Percentiles rank a stretch among this genome's conserved stretches.
Evolutionary conservation across 345 rosid genomes (phyloP).

Genomic region (Citrus australasica): DNA sequence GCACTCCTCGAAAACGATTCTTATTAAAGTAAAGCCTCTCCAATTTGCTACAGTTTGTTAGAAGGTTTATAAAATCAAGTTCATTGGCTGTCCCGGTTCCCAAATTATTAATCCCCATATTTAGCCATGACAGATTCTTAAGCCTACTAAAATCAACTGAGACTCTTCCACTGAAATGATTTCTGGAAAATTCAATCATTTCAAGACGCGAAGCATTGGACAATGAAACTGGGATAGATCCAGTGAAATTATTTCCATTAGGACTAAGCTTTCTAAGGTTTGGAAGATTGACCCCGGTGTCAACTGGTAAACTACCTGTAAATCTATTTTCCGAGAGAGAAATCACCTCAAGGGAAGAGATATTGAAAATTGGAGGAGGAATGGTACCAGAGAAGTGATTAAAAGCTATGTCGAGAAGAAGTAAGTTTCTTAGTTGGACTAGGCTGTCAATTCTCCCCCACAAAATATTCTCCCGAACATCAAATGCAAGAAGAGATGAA

Average conservation of each 20-base stretch:
- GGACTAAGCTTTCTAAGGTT: not conserved
- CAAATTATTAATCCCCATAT: not conserved
- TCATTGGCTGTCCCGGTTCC: not conserved
- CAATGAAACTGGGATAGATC: slow-evolving; percentile 17
- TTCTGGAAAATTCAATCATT: fast-evolving
- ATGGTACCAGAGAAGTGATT: no score
- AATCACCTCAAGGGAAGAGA: not conserved
- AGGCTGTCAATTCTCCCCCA: no score
- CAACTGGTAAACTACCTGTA: slow-evolving; percentile 1
- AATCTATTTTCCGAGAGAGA: not conserved
- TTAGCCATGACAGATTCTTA: not conserved
- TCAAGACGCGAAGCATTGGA: slow-evolving; percentile 19
- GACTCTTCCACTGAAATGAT: not conserved
- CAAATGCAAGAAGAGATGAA: not conserved
- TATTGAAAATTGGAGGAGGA: not conserved
- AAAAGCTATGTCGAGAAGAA: no score
- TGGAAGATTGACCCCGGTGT: slow-evolving; percentile 20
- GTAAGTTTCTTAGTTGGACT: no score
- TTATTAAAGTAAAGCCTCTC: no score
- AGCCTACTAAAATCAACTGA: slow-evolving; percentile 7
- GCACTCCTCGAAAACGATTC: not conserved
- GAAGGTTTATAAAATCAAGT: no score
- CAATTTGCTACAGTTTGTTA: no score
- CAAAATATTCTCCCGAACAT: fast-evolving
- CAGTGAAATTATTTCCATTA: not conserved